Evolutionary conservation across 2,329 filamentous ascomycete species (phyloP).

Genomic region (Cephalotrichum gorgonifer): DNA sequence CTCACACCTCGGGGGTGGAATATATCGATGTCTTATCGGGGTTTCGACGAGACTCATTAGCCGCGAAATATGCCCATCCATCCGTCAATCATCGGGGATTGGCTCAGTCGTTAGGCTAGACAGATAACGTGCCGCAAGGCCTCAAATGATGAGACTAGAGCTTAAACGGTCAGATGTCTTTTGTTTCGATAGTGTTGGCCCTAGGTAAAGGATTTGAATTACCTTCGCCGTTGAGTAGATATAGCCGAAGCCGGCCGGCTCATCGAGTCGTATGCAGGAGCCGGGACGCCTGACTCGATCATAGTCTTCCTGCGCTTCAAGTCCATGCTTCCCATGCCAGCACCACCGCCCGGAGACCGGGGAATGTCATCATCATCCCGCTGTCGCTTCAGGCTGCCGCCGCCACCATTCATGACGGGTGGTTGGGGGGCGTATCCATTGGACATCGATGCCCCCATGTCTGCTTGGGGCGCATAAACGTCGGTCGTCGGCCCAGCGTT

Average conservation of each 20-base stretch:
- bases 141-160: conserved; percentile 6
- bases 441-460: conserved; percentile 35
- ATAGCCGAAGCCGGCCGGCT: conserved; percentile 36
- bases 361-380: conserved; percentile 50
- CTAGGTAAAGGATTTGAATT: conserved; percentile 7
- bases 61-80: neutral
- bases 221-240: conserved; percentile 28
- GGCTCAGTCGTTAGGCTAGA: too few species aligned
- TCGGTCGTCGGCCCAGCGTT: conserved; percentile 55
- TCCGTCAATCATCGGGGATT: neutral
- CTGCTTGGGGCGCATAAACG: conserved; percentile 48
- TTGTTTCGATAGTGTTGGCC: conserved; percentile 1
- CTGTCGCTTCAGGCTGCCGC: conserved; percentile 31
- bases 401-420: conserved; percentile 54
- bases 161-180: conserved; percentile 7
- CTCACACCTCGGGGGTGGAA: neutral
- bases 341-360: conserved; percentile 47
- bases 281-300: conserved; percentile 46
- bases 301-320: conserved; percentile 74
- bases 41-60: neutral
- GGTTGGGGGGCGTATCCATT: conserved; percentile 56
- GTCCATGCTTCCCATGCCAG: conserved; percentile 33
- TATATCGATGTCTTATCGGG: neutral
- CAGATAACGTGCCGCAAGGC: conserved; percentile 1
- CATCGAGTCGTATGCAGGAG: conserved; percentile 38